These are phyloP conservation scores for Clarireedia monteithiana DNA, from an alignment of 2,329 filamentous ascomycete species.

Conservation along the genomic window DNA sequence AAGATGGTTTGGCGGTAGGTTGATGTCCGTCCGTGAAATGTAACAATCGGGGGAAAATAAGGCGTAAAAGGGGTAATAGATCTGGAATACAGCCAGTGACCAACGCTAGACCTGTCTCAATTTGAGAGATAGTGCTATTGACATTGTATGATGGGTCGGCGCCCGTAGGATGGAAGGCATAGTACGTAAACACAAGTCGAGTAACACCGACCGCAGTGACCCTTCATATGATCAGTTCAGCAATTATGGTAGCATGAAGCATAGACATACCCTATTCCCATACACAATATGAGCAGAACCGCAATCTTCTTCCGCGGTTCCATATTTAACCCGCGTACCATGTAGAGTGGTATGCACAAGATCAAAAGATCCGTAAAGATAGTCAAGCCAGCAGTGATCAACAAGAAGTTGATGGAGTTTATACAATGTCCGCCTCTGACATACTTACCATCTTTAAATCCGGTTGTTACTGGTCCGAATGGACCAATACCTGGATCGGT, in stretches of 20 bases:
- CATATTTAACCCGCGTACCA: slow-evolving; percentile 17
- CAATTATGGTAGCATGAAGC: not conserved
- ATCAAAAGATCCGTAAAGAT: slow-evolving; percentile 18
- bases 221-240: slow-evolving; percentile 3
- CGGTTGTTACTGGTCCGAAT: slow-evolving; percentile 1
- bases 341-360: slow-evolving; percentile 16
- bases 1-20: not conserved
- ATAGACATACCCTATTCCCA: slow-evolving; percentile 9
- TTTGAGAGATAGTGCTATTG: slow-evolving; percentile 16
- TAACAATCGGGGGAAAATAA: not conserved
- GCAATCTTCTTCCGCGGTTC: slow-evolving; percentile 13
- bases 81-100: slow-evolving; percentile 11
- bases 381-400: slow-evolving; percentile 15
- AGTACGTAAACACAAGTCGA: slow-evolving; percentile 10
- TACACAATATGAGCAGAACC: slow-evolving; percentile 8
- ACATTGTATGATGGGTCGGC: slow-evolving; percentile 14
- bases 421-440: slow-evolving; percentile 15
- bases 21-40: not conserved
- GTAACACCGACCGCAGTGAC: slow-evolving; percentile 16
- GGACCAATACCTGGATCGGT: slow-evolving; percentile 6
- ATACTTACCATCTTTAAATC: slow-evolving; percentile 14
- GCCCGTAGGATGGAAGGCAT: slow-evolving; percentile 7
- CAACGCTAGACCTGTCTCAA: slow-evolving; percentile 16
- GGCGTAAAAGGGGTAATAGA: not conserved
- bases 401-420: slow-evolving; percentile 12